phyloP scores from a whole-genome alignment of 2,329 filamentous ascomycete genomes.

The Aspergillus persii region DNA sequence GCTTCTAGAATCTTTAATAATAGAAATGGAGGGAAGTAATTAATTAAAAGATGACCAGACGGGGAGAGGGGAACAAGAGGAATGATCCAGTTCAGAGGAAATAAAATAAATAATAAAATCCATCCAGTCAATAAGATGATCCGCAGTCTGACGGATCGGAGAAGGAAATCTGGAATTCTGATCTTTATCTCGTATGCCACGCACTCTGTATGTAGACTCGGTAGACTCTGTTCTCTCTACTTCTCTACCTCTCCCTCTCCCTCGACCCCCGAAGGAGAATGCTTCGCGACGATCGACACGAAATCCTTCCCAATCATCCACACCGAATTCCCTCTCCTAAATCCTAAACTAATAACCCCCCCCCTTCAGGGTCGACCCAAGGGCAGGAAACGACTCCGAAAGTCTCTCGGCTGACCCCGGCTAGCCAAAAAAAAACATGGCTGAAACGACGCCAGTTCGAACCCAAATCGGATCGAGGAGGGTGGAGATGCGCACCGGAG shows the following conservation, averaged over 20 bases:
- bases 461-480: conserved; percentile 18
- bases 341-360: background rate
- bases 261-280: background rate
- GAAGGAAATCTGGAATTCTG: background rate
- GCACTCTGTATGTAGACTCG: too few relatives aligned
- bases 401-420: conserved; percentile 25
- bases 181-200: background rate
- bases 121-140: conserved; percentile 1
- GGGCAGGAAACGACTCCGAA: conserved; percentile 26
- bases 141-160: background rate
- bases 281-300: conserved; percentile 22
- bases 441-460: conserved; percentile 19
- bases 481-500: conserved; percentile 12
- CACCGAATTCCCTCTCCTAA: background rate
- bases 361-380: conserved; percentile 25
- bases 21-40: background rate
- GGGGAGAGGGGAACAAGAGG: conserved; percentile 5
- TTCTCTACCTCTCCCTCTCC: too few relatives aligned
- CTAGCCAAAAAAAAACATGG: conserved; percentile 20
- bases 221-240: too few relatives aligned
- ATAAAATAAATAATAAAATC: conserved; percentile 5
- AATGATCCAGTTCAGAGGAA: background rate
- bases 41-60: background rate
- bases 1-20: conserved; percentile 6
- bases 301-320: background rate